Percentiles rank a stretch among this genome's conserved stretches.
Evolutionary conservation across 1,139 yeast species (phyloP).

Genomic region (Arxiozyma bovina): DNA sequence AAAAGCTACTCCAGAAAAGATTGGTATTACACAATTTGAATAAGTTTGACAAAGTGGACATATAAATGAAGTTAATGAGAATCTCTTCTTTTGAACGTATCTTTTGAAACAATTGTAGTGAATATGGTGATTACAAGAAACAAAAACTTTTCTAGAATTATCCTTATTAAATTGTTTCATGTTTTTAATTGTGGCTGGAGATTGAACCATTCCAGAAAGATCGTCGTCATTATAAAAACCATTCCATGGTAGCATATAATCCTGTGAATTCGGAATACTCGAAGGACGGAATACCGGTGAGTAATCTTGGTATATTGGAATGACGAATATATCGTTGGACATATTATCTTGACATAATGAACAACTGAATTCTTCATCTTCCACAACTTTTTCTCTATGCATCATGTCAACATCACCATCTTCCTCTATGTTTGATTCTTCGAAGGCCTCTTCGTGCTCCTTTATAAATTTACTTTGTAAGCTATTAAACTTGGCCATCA

Average conservation of each 20-base stretch:
- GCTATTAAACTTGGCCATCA: constrained; percentile 67
- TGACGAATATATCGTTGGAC: constrained; percentile 42
- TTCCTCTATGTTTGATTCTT: constrained; percentile 33
- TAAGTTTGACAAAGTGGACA: constrained; percentile 62
- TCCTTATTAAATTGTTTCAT: constrained; percentile 25
- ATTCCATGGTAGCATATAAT: constrained; percentile 23
- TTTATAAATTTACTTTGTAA: constrained; percentile 69
- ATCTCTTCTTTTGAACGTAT: constrained; percentile 31
- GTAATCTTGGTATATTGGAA: constrained; percentile 37
- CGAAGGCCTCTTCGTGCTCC: constrained; percentile 32
- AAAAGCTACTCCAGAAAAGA: constrained; percentile 4
- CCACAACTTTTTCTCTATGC: constrained; percentile 30
- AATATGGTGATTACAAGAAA: constrained; percentile 65
- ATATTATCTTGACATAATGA: constrained; percentile 60
- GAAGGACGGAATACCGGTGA: constrained; percentile 36
- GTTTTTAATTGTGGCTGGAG: constrained; percentile 11
- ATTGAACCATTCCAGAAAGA: constrained; percentile 13
- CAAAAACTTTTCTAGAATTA: constrained; percentile 34
- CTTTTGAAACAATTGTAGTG: constrained; percentile 48
- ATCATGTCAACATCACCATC: constrained; percentile 37
- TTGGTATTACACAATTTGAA: constrained; percentile 35
- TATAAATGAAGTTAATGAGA: constrained; percentile 30
- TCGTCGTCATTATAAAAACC: constrained; percentile 24
- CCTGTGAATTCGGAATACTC: constrained; percentile 22
- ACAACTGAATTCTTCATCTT: constrained; percentile 37